Base-by-base conservation (phyloP, 805 yeast genomes). In the Candida coquimbonensis region DNA sequence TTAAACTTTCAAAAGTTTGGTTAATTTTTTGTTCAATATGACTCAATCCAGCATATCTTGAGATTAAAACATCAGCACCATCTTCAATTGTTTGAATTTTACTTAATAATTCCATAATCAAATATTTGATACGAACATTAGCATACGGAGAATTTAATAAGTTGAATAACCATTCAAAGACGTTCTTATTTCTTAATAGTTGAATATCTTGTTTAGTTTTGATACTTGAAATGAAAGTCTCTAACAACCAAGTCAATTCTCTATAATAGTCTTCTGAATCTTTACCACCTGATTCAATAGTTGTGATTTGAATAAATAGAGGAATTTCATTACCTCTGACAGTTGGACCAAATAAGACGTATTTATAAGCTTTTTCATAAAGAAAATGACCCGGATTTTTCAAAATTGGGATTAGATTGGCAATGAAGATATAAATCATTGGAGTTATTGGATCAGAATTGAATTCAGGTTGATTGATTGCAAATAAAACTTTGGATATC, bases 371-470 rank as follows among this genome's bases (percentile, higher is more conserved):
- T 52, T 78, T 78, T 51, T 89, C 96, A 61, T 83, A 86, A 19
- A 91, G 61, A 53, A 72, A 74, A 50, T 87, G 91, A 0, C 81
- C 78, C 0, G 97, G 96, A 49, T 81, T 78, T 7, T 71, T 61
- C 47, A 87, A 60, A 2, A 87, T 68, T 3, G 78, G 75, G 5
- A 79, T 65, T 35, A 88, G 59, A 43, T 75, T 72, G 1, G 87
- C 74, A 36, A 81, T 62, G 45, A 78, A 59, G 16, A 70, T 65
- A 64, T 83, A 75, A n/a, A 81, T 66, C 16, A 83, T 50, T 4
- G 81, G 73, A 0, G 80, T 55, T 7, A 74, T 49, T 1, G 55
- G 59, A 3, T 48, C 44, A 9, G 55, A 19, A 3, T 46, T 41
- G 27, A 38, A 14, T 31, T 45, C 43, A 42, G 49, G 43, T 56